A percentile compares a stretch with the other conserved stretches of the same genome.
phyloP scores from a whole-genome alignment of 2,329 filamentous ascomycete species.

The Curvularia eragrostidis region DNA sequence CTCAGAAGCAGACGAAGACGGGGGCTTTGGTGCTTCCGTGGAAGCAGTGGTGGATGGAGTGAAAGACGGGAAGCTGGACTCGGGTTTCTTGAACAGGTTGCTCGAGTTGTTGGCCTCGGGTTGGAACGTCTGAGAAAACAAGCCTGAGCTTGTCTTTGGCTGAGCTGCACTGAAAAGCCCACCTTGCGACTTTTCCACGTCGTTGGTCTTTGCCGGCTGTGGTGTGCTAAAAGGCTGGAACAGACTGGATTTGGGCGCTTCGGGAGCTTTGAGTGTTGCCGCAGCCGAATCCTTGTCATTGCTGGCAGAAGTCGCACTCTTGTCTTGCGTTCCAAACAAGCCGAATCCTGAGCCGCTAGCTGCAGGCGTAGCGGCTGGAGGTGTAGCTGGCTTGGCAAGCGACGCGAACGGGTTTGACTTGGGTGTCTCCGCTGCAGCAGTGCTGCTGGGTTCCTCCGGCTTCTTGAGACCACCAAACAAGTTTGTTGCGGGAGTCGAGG shows the following conservation, averaged over 20 bases:
- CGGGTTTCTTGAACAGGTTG: constrained; percentile 22
- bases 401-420: constrained; percentile 32
- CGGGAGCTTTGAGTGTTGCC: constrained; percentile 20
- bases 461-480: constrained; percentile 30
- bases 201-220: constrained; percentile 27
- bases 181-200: constrained; percentile 23
- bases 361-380: constrained; percentile 17
- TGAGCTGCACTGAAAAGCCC: constrained; percentile 29
- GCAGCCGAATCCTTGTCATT: constrained; percentile 9
- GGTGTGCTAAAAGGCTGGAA: constrained; percentile 36
- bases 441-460: constrained; percentile 13
- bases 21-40: constrained; percentile 15
- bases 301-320: constrained; percentile 14
- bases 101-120: constrained; percentile 19
- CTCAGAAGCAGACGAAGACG: constrained; percentile 10
- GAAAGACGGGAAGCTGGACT: constrained; percentile 17
- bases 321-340: constrained; percentile 27
- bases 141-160: constrained; percentile 29
- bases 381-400: constrained; percentile 21
- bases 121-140: constrained; percentile 29
- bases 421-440: constrained; percentile 22
- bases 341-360: constrained; percentile 18
- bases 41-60: constrained; percentile 13
- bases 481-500: constrained; percentile 18
- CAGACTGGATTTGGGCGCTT: constrained; percentile 23